Conservation (phyloP, 495 filamentous ascomycete species). For the Thozetella sp. region DNA sequence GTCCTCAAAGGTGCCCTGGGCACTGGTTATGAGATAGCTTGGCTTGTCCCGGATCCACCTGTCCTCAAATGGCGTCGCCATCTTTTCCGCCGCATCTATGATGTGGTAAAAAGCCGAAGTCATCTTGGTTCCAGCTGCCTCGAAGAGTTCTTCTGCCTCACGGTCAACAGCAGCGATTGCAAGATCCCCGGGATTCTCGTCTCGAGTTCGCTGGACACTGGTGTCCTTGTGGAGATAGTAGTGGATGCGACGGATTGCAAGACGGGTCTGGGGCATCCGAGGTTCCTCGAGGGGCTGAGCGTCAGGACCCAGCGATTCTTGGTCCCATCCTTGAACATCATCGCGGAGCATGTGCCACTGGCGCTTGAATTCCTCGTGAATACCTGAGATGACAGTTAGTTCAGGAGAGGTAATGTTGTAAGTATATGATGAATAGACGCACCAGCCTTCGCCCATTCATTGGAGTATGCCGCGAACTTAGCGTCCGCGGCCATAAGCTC, state of each 20-base stretch:
- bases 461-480: constrained; percentile 4
- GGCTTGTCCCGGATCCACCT: constrained; percentile 3
- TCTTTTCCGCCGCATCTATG: constrained; percentile 1
- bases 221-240: constrained; percentile 8
- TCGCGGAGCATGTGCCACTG: neutral
- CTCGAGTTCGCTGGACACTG: constrained; percentile 5
- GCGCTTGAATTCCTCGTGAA: neutral
- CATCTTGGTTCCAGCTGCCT: constrained; percentile 1
- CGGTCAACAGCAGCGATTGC: neutral
- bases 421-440: too few species aligned
- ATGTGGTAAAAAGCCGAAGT: neutral
- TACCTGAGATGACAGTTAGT: too few species aligned
- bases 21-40: neutral
- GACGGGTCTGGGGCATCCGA: constrained; percentile 4
- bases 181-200: constrained; percentile 4
- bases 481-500: constrained; percentile 1
- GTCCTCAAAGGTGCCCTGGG: neutral
- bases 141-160: constrained; percentile 2
- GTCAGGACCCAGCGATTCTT: neutral
- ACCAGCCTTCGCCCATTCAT: constrained; percentile 4
- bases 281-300: constrained; percentile 7
- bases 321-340: constrained; percentile 4
- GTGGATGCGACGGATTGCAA: constrained; percentile 3
- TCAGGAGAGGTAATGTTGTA: too few species aligned
- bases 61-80: constrained; percentile 6